Evolutionary conservation across 306 rosid genomes (phyloP).

Genomic region (Cucumis sativus): Cucumber_9930_V3 NC_026655.2:19106501-19107000

Average conservation of each 20-base stretch:
- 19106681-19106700: slow-evolving; percentile 49
- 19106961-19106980: slow-evolving; percentile 66
- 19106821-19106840: too few relatives aligned
- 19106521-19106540: neutral
- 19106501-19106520: neutral
- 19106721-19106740: slow-evolving; percentile 22
- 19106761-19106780: neutral
- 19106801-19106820: neutral
- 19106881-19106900: neutral
- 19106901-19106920: slow-evolving; percentile 39
- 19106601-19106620: slow-evolving; percentile 70
- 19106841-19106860: too few relatives aligned
- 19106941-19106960: slow-evolving; percentile 73
- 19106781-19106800: neutral
- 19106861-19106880: neutral
- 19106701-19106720: slow-evolving; percentile 61
- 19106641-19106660: slow-evolving; percentile 60
- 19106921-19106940: slow-evolving; percentile 54
- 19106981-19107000: slow-evolving; percentile 41
- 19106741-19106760: neutral
- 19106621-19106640: slow-evolving; percentile 61
- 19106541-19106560: neutral
- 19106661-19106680: slow-evolving; percentile 82
- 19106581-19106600: slow-evolving; percentile 49
- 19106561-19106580: slow-evolving; percentile 30